These are phyloP conservation scores for Liriodendron chinense DNA, from an alignment of 164 flowering plant genomes.

Conservation along the genomic window DNA sequence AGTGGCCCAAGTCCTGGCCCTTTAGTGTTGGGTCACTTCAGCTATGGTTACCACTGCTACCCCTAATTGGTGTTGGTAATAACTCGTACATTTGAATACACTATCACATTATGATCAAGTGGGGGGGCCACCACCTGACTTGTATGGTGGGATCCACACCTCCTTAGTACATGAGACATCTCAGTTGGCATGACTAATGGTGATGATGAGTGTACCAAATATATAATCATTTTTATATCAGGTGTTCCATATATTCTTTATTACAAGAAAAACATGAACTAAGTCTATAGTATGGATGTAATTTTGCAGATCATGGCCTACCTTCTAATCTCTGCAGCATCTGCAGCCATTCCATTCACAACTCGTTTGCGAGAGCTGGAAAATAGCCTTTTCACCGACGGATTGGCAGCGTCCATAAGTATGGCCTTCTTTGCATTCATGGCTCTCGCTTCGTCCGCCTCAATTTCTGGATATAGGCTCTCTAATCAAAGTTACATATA, in stretches of 20 bases:
- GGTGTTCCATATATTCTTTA: not conserved
- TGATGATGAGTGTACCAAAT: too few relatives aligned
- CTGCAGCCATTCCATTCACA: conserved; percentile 23
- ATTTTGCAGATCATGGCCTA: conserved; percentile 23
- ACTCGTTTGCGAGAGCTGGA: conserved; percentile 15
- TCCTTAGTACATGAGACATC: too few relatives aligned
- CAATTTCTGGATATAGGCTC: conserved; percentile 29
- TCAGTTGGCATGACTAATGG: too few relatives aligned
- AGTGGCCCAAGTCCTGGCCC: too few relatives aligned
- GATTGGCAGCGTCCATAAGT: conserved; percentile 27
- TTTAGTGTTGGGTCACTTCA: too few relatives aligned
- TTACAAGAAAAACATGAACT: not conserved
- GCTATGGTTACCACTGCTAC: too few relatives aligned
- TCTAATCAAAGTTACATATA: conserved; percentile 21
- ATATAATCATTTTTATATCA: too few relatives aligned
- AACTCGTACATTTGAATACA: too few relatives aligned
- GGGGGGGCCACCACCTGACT: too few relatives aligned
- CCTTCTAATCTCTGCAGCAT: conserved; percentile 30
- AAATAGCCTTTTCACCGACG: conserved; percentile 21
- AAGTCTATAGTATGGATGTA: not conserved
- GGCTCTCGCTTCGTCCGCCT: conserved; percentile 20
- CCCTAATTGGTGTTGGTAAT: too few relatives aligned
- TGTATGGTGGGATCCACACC: too few relatives aligned
- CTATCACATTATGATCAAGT: too few relatives aligned
- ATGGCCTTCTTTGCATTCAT: conserved; percentile 36